Base-by-base conservation (phyloP, 768 basidiomycete species). In the Leccinum subtestaceum region DNA sequence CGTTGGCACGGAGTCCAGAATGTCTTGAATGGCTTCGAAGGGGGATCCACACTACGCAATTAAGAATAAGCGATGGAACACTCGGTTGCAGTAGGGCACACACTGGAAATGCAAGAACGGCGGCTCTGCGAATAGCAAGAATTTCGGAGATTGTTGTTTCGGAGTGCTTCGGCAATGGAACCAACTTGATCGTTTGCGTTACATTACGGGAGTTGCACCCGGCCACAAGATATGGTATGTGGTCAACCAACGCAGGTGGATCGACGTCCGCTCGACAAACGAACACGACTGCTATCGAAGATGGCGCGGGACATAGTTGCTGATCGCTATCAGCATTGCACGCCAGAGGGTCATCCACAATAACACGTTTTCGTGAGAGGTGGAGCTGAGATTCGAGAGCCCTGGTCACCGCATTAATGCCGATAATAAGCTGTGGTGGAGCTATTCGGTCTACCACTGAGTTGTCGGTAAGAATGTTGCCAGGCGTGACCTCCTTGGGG, bases 361-460 rank as follows among this genome's bases (percentile, higher is more conserved):
- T 51, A 5, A 58, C 47, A n/a, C 19, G 67, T 36, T 62, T 58
- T 64, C 70, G 69, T 63, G 62, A 53, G 63, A 70, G 56, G 60
- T 65, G 60, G 69, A 82, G 74, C 64, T 89, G 84, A 2, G 51
- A 62, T 71, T 95, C 93, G 12, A 95, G 77, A 29, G 78, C 76
- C 69, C 83, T 87, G 1, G 92, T 92, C 13, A 94, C 88, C 65
- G 84, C 77, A 65, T 94, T 95, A 60, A 94, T 87, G n/a, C 93
- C 93, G 50, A 86, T 67, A 10, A 77, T 70, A 34, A 88, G 59
- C 67, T 87, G 82, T 10, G 74, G 17, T 17, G 57, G 46, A n/a
- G 49, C 52, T 23, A 46, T 25, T 4, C 10, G 52, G 34, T 47
- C 21, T 17, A 11, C 6, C 4, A 61, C 47, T 8, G 47, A 8